Conservation (phyloP, 805 yeast species). For the Starmerella sp. region DNA sequence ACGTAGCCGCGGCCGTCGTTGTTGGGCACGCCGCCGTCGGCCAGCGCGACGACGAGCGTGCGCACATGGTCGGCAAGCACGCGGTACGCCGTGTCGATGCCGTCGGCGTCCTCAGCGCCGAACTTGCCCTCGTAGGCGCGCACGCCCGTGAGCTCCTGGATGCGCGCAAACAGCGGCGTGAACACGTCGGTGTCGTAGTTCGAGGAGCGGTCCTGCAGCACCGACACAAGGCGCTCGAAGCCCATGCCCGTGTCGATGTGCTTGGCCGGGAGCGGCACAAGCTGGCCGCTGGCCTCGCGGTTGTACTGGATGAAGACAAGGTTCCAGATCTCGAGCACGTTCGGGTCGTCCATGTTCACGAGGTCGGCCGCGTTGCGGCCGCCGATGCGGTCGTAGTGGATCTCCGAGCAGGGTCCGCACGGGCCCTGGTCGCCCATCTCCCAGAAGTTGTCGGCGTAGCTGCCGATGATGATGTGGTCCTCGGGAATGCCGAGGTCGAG, state of each 20-base stretch:
- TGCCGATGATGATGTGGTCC: slow-evolving; percentile 87
- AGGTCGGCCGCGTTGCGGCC: slow-evolving; percentile 88
- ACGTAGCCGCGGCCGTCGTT: slow-evolving; percentile 99
- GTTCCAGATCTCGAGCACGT: slow-evolving; percentile 96
- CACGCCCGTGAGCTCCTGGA: slow-evolving; percentile 86
- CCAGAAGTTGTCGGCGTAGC: slow-evolving; percentile 91
- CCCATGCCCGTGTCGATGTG: slow-evolving; percentile 99
- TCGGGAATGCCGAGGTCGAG: slow-evolving; percentile 75
- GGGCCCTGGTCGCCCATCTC: slow-evolving; percentile 99
- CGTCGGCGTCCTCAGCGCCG: slow-evolving; percentile 85
- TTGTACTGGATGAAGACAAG: slow-evolving; percentile 93
- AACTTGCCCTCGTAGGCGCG: slow-evolving; percentile 87
- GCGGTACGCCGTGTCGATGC: slow-evolving; percentile 95
- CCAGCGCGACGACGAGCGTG: slow-evolving; percentile 87
- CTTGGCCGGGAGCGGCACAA: slow-evolving; percentile 79
- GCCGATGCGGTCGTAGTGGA: slow-evolving; percentile 96
- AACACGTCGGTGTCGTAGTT: slow-evolving; percentile 97
- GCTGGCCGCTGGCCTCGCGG: slow-evolving; percentile 76
- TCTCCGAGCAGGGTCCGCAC: slow-evolving; percentile 98
- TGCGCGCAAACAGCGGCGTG: slow-evolving; percentile 72
- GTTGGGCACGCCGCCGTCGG: slow-evolving; percentile 99
- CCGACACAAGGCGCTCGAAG: slow-evolving; percentile 90
- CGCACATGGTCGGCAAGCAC: slow-evolving; percentile 98
- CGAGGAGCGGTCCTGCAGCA: slow-evolving; percentile 79
- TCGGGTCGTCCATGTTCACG: slow-evolving; percentile 96